These are phyloP conservation scores for Aspergillus conjunctus DNA, from an alignment of 495 filamentous ascomycete species.

Conservation along the genomic window DNA sequence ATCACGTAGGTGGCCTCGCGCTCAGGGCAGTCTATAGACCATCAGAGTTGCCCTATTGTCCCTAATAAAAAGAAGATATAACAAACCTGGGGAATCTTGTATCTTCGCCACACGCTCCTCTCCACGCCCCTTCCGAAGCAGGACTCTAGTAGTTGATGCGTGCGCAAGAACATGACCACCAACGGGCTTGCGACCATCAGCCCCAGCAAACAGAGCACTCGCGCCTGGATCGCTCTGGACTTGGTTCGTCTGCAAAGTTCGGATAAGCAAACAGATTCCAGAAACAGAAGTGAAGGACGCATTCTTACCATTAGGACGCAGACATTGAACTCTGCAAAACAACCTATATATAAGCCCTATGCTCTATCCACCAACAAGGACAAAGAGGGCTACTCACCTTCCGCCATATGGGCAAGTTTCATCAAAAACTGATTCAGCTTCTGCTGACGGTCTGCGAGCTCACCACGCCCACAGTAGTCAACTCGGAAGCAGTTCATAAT, in stretches of 20 bases:
- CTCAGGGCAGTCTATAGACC: conserved; percentile 65
- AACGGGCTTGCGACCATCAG: conserved; percentile 73
- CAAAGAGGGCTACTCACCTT: conserved; percentile 48
- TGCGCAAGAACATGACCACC: conserved; percentile 82
- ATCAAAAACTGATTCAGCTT: conserved; percentile 72
- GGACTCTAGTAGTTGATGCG: conserved; percentile 72
- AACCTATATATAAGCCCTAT: neutral
- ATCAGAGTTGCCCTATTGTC: conserved; percentile 10
- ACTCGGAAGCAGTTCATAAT: conserved; percentile 80
- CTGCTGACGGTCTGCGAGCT: conserved; percentile 76
- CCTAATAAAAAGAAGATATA: neutral
- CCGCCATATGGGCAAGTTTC: conserved; percentile 71
- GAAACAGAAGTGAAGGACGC: neutral
- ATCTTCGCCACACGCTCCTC: conserved; percentile 82
- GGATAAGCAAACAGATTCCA: neutral
- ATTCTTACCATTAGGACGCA: conserved; percentile 67
- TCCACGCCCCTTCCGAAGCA: conserved; percentile 75
- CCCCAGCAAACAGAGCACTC: conserved; percentile 75
- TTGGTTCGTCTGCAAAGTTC: conserved; percentile 65
- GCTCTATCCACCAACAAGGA: neutral
- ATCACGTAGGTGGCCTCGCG: conserved; percentile 79
- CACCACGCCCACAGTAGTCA: conserved; percentile 73
- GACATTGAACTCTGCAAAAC: conserved; percentile 68
- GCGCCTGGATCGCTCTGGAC: conserved; percentile 82
- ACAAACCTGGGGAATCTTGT: conserved; percentile 71